Percentiles rank a stretch among this genome's conserved stretches.
These are phyloP conservation scores for Nyctanthes arbortristis DNA, from an alignment of 257 asterid genomes.

Conservation along the genomic window DNA sequence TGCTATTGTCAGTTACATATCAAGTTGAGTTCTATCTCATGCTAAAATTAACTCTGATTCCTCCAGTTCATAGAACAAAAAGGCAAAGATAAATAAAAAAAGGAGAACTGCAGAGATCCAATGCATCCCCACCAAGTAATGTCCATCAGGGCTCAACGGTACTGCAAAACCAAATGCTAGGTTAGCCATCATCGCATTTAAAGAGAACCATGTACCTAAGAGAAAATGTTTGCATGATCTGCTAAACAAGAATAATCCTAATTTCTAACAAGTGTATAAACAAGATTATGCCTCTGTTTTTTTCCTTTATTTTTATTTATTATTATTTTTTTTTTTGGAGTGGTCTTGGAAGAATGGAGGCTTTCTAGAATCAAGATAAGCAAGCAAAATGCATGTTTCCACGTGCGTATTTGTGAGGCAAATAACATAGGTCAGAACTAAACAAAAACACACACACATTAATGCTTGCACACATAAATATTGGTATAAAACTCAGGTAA, in stretches of 20 bases:
- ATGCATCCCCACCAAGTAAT: conserved; percentile 10
- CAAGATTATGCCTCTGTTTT: too few relatives aligned
- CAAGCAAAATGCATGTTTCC: too few relatives aligned
- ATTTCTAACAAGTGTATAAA: too few relatives aligned
- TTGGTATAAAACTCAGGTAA: not conserved
- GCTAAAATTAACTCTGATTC: conserved; percentile 10
- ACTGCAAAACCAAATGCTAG: conserved; percentile 25
- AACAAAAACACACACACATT: not conserved
- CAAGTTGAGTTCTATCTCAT: conserved; percentile 14
- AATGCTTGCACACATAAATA: not conserved
- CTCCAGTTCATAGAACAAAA: conserved; percentile 19
- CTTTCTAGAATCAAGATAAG: too few relatives aligned
- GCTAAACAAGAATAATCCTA: too few relatives aligned
- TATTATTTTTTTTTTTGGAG: too few relatives aligned
- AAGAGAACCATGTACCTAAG: not conserved
- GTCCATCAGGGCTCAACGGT: conserved; percentile 26
- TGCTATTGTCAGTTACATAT: not conserved
- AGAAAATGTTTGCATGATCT: not conserved
- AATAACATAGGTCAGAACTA: not conserved
- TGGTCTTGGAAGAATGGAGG: too few relatives aligned
- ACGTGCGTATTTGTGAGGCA: too few relatives aligned
- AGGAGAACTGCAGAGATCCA: not conserved
- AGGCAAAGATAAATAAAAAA: not conserved
- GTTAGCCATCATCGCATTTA: not conserved
- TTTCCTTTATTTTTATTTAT: too few relatives aligned